phyloP scores from a whole-genome alignment of 2,329 filamentous ascomycete genomes.

The Aspergillus sp. region DNA sequence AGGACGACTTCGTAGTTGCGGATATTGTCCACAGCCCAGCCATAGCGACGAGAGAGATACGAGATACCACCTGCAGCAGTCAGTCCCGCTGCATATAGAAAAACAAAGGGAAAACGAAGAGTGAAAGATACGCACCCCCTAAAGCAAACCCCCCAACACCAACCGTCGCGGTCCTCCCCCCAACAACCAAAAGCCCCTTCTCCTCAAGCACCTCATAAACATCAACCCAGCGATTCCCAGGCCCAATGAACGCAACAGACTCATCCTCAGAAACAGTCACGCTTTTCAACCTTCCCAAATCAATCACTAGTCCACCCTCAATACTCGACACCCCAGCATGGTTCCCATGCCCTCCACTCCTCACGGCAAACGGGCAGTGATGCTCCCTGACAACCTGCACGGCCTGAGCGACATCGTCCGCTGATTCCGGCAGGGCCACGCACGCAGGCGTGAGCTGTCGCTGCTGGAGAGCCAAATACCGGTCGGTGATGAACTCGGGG shows the following conservation, averaged over 20 bases:
- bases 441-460: no score
- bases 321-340: constrained; percentile 56
- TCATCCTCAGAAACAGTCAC: constrained; percentile 29
- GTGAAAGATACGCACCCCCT: constrained; percentile 13
- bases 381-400: no score
- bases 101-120: no score
- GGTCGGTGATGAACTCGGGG: no score
- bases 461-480: no score
- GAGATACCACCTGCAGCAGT: constrained; percentile 18
- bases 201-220: constrained; percentile 32
- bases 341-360: constrained; percentile 59
- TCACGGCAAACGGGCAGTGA: constrained; percentile 52
- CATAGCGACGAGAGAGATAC: constrained; percentile 30
- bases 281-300: constrained; percentile 29
- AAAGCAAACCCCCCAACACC: constrained; percentile 29
- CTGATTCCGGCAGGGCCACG: no score
- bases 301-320: constrained; percentile 39
- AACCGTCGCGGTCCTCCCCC: constrained; percentile 29
- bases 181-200: constrained; percentile 23
- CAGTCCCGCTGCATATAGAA: no score
- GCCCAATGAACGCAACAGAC: constrained; percentile 27
- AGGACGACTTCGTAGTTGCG: constrained; percentile 18
- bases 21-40: constrained; percentile 28
- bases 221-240: constrained; percentile 36
- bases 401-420: no score